Evolutionary conservation across 2,329 filamentous ascomycete species (phyloP).

Genomic region (Arthrinium phaeospermum): DNA sequence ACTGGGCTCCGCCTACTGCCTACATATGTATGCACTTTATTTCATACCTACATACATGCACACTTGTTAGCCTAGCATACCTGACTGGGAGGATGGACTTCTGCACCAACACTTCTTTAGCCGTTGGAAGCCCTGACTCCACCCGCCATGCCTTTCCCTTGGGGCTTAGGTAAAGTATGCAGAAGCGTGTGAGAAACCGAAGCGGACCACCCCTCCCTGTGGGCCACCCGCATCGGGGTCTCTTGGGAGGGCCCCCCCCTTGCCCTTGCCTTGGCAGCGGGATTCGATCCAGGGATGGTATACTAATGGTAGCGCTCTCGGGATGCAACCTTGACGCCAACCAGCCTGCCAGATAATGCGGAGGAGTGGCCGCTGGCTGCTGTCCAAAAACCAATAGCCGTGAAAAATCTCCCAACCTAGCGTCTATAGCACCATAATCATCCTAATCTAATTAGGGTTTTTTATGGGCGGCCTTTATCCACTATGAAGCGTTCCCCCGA

Average conservation of each 20-base stretch:
- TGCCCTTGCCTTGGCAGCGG: not conserved
- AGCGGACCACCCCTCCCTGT: not conserved
- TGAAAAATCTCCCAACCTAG: not conserved
- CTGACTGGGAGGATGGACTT: not conserved
- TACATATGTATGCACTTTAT: not conserved
- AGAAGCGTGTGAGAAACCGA: not conserved
- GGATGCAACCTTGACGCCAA: constrained; percentile 1
- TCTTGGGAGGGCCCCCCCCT: not conserved
- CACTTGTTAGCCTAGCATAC: not conserved
- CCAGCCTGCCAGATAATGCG: not conserved
- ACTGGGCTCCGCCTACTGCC: not conserved
- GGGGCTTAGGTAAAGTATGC: too few species aligned
- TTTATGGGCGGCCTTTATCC: not conserved
- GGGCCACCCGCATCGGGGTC: constrained; percentile 7
- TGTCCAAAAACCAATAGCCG: not conserved
- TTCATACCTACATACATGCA: not conserved
- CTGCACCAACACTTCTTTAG: not conserved
- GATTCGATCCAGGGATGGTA: not conserved
- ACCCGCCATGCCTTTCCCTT: not conserved
- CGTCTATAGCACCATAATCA: not conserved
- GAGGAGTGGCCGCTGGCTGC: not conserved
- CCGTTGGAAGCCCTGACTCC: not conserved
- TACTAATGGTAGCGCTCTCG: not conserved
- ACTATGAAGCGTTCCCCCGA: not conserved
- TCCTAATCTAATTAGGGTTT: not conserved